Evolutionary conservation across 2,329 filamentous ascomycete species (phyloP).

Genomic region (Fusarium camptoceras): DNA sequence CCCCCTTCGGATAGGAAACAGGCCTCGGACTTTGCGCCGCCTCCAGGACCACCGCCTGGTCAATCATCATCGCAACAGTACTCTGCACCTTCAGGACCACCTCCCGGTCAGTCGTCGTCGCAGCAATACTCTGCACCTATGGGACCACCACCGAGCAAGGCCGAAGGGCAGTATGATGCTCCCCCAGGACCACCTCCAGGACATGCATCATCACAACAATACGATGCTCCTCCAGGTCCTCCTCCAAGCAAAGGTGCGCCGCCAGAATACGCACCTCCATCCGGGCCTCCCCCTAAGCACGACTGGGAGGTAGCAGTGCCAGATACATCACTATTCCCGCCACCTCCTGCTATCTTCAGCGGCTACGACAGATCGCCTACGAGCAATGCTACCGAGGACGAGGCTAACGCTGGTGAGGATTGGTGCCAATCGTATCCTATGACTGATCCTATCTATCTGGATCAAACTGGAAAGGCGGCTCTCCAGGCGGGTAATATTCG

Average conservation of each 20-base stretch:
- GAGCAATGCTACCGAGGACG: slow-evolving; percentile 74
- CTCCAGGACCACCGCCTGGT: slow-evolving; percentile 44
- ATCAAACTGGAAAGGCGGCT: slow-evolving; percentile 59
- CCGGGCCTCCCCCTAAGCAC: slow-evolving; percentile 62
- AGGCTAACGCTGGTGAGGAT: slow-evolving; percentile 71
- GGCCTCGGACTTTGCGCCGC: slow-evolving; percentile 48
- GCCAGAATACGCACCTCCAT: slow-evolving; percentile 47
- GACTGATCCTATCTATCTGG: slow-evolving; percentile 63
- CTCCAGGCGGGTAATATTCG: slow-evolving; percentile 65
- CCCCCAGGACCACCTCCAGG: slow-evolving; percentile 45
- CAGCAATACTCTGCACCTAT: slow-evolving; percentile 25
- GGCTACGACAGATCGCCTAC: slow-evolving; percentile 74
- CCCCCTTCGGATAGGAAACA: slow-evolving; percentile 26
- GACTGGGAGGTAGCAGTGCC: slow-evolving; percentile 79
- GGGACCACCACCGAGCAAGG: slow-evolving; percentile 19
- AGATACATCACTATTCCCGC: slow-evolving; percentile 78
- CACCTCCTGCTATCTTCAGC: slow-evolving; percentile 74
- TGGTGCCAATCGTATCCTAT: slow-evolving; percentile 75
- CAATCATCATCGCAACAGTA: slow-evolving; percentile 38
- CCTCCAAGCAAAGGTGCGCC: slow-evolving; percentile 38
- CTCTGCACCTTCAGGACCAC: slow-evolving; percentile 48
- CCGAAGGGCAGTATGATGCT: slow-evolving; percentile 22
- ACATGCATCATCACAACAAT: slow-evolving; percentile 10
- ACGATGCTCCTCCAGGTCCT: slow-evolving; percentile 49
- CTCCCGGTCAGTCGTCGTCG: slow-evolving; percentile 42